Evolutionary conservation across 345 rosid species (phyloP).

Genomic region (Lepidium didymum): DNA sequence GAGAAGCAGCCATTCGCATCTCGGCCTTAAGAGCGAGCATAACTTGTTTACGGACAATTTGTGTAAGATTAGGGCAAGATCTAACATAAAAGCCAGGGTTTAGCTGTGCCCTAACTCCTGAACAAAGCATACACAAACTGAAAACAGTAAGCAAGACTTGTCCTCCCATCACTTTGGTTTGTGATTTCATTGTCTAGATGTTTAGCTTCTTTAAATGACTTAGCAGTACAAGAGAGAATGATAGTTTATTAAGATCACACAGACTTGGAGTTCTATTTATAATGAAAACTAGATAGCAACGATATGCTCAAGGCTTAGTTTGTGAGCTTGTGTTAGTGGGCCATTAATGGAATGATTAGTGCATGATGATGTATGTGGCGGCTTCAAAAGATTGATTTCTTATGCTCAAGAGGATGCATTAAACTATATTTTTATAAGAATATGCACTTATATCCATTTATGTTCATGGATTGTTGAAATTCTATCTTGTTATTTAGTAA

Average conservation of each 20-base stretch:
- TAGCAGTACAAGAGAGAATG: not conserved
- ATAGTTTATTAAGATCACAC: not conserved
- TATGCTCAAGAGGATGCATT: constrained; percentile 15
- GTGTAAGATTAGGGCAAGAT: constrained; percentile 43
- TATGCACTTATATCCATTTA: constrained; percentile 1
- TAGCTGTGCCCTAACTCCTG: constrained; percentile 43
- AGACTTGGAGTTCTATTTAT: constrained; percentile 11
- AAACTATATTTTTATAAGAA: not conserved
- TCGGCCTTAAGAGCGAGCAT: constrained; percentile 46
- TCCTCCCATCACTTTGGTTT: constrained; percentile 13
- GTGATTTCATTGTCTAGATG: constrained; percentile 27
- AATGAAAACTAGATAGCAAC: constrained; percentile 5
- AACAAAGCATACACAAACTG: constrained; percentile 25
- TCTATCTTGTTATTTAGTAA: constrained; percentile 11
- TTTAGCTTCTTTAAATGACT: not conserved
- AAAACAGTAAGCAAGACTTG: constrained; percentile 17
- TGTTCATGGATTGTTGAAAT: not conserved
- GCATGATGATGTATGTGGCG: constrained; percentile 23
- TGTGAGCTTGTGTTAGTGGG: not conserved
- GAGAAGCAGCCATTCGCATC: constrained; percentile 64
- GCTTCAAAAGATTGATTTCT: constrained; percentile 13
- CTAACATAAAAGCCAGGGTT: constrained; percentile 36
- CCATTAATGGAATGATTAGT: constrained; percentile 17
- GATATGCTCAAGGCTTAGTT: not conserved
- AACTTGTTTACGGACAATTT: constrained; percentile 40